These are phyloP conservation scores for Tulasnella calospora DNA, from an alignment of 768 basidiomycete species.

Conservation along the genomic window DNA sequence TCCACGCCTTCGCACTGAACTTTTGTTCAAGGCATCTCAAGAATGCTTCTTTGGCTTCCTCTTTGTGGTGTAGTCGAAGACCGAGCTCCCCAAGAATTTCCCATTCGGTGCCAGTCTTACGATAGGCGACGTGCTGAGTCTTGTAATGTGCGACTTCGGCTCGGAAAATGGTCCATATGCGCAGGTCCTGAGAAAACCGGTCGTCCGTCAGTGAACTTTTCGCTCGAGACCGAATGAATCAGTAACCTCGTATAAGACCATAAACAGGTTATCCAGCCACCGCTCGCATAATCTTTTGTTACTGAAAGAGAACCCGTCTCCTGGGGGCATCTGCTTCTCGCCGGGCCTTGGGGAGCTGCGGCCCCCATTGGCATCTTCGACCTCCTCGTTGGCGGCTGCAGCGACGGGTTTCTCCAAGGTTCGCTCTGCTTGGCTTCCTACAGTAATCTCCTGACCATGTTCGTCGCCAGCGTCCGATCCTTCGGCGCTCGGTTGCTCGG, in stretches of 20 bases:
- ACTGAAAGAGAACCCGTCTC: slow-evolving; percentile 80
- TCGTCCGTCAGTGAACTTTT: not conserved
- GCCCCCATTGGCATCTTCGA: slow-evolving; percentile 30
- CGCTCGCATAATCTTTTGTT: slow-evolving; percentile 96
- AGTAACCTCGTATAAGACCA: slow-evolving; percentile 91
- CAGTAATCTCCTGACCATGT: slow-evolving; percentile 21
- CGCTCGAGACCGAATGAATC: not conserved
- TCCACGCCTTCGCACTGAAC: slow-evolving; percentile 90
- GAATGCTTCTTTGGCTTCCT: slow-evolving; percentile 97
- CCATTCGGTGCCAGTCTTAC: slow-evolving; percentile 96
- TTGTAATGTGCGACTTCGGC: slow-evolving; percentile 99
- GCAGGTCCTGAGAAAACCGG: slow-evolving; percentile 64
- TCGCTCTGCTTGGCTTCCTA: slow-evolving; percentile 6
- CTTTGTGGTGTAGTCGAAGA: slow-evolving; percentile 88
- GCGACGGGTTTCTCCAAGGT: slow-evolving; percentile 40
- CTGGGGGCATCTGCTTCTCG: slow-evolving; percentile 33
- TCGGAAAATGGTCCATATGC: slow-evolving; percentile 98
- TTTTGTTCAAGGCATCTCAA: slow-evolving; percentile 86
- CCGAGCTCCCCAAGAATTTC: slow-evolving; percentile 96
- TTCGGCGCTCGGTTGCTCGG: slow-evolving; percentile 26
- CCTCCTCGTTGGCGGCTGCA: slow-evolving; percentile 39
- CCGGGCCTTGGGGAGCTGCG: slow-evolving; percentile 32
- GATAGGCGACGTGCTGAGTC: slow-evolving; percentile 94
- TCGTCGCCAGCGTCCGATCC: slow-evolving; percentile 32
- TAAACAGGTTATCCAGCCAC: slow-evolving; percentile 97